Evolutionary conservation across 192 early-diverging fungal species (phyloP), one percentile per base, ranked within the genome.

Genomic region (Jimgerdemannia lactiflua): DNA sequence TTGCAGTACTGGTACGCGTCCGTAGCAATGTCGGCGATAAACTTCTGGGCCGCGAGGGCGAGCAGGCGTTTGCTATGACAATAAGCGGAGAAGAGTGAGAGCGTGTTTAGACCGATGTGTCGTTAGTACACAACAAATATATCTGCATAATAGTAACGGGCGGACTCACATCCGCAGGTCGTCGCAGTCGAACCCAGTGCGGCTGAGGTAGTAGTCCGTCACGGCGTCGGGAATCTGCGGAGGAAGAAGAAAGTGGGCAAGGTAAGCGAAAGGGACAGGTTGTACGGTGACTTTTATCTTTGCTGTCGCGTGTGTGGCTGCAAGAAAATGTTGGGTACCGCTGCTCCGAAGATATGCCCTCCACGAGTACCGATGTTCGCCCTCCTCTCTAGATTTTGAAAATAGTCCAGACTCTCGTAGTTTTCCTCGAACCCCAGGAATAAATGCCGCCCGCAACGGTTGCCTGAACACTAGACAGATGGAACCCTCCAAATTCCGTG

Each of bases 141-240:
- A 70, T 39, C 2, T 40, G 40, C 11, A 75, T 42, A 2, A 41
- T 3, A 19, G 39, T 4, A 75, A 19, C 10, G 39, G 19, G n/a
- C 43, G 71, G n/a, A 83, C 85, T n/a, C 82, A 91, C 90, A 95
- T 84, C 67, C 94, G 77, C 42, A 90, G 83, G 83, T 96, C 94
- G 71, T 92, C 89, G 71, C 91, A 93, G 59, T 92, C 88, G 71
- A 95, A 91, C n/a, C 94, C 95, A 14, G 92, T 89, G 64, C 87
- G 80, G 70, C 87, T 83, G 10, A 96, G 78, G 76, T 96, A 96
- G 78, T 99, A 96, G 78, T 99, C 96, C 10, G 95, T 96, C 11
- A 97, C 92, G 39, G 94, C 92, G 75, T 97, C 97, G 44, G 96
- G 96, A 66, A 96, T 96, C 92, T 94, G 78, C 39, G n/a, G 43